Base-by-base conservation (phyloP, 1,284 basidiomycete species). In the Austroboletus novae-zelandiae region DNA sequence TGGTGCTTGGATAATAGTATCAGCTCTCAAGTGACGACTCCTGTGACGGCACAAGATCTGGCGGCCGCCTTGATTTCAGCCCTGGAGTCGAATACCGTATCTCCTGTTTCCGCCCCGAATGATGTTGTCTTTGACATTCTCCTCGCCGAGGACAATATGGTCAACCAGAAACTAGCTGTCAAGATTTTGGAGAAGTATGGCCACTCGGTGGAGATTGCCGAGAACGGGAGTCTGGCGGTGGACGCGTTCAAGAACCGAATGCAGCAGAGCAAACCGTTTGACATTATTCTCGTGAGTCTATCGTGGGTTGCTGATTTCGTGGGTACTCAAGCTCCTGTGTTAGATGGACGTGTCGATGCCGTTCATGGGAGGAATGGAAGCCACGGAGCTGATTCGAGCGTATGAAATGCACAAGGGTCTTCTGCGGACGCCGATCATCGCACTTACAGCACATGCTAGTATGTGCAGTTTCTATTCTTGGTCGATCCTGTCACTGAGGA, bases 331-430 rank as follows among this genome's bases (percentile, higher is more conserved):
- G 4, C 14, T 20, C 40, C 9, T 40, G 18, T 40, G 51, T 46
- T 50, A 97, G 84, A 98, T 99, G 97, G 96, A 99, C 64, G 91
- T 98, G 17, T 95, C 91, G 5, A 97, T 97, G 94, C 94, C 94
- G 13, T 88, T 95, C 73, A 95, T 96, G 94, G 91, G 91, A 56
- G 91, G 91, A 58, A 91, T 92, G 84, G 89, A 94, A 65, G 91
- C 91, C 2, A 94, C 91, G 0, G 84, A 91, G 59, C 71, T 89
- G 18, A 91, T 91, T 56, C 78, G 89, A 42, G 77, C 83, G 45
- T 94, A 88, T 68, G 97, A 99, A 73, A 77, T 80, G 62, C 78
- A 86, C 54, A 82, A 85, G 54, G 79, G 81, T 20, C 75, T 93
- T 36, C 72, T 83, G 25, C 79, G 85, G 9, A 93, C 88, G 10